Conservation (phyloP, 2,329 filamentous ascomycete genomes). For the Simplicillium sp. region DNA sequence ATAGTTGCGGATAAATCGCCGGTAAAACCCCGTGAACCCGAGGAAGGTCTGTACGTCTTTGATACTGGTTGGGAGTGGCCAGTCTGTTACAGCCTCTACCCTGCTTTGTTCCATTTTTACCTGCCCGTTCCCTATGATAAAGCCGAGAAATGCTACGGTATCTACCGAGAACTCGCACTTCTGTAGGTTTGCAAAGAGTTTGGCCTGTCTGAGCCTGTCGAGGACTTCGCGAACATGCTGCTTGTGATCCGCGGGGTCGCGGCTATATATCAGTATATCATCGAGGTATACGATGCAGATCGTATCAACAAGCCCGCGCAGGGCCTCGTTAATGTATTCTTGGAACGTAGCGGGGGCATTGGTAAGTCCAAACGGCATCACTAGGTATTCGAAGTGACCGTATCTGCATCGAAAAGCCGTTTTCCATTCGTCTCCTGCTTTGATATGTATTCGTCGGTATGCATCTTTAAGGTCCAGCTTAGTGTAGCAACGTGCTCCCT, state of each 20-base stretch:
- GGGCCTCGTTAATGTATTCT: conserved; percentile 1
- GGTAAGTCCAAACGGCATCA: conserved; percentile 18
- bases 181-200: no score
- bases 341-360: conserved; percentile 4
- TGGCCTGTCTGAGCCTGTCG: no score
- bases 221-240: no score
- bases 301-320: conserved; percentile 1
- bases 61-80: neutral
- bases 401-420: conserved; percentile 16
- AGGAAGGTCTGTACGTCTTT: neutral
- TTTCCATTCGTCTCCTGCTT: conserved; percentile 18
- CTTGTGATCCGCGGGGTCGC: no score
- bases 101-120: no score
- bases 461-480: conserved; percentile 1
- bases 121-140: no score
- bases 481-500: neutral
- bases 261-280: conserved; percentile 4
- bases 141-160: neutral
- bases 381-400: conserved; percentile 16
- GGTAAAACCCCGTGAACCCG: neutral
- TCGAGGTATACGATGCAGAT: conserved; percentile 5
- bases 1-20: neutral
- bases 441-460: conserved; percentile 12
- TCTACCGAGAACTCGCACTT: neutral
- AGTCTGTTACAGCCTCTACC: neutral